Evolutionary conservation across 1,139 yeast genomes (phyloP), one percentile per base, ranked within the genome.

Genomic region (Blastobotrys capitulatus): DNA sequence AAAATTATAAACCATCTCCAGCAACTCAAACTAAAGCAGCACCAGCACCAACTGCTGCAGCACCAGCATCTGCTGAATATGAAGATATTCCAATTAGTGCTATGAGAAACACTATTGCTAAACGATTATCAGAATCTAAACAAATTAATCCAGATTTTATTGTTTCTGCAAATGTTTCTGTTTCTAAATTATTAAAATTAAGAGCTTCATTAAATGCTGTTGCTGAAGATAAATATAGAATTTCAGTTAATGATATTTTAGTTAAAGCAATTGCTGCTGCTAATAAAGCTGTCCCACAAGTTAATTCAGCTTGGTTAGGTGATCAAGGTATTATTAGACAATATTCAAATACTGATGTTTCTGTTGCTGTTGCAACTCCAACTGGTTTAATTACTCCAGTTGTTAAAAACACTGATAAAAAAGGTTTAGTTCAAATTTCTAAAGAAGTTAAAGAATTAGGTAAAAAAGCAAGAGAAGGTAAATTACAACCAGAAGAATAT

Each of bases 361-460:
- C 97, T 27, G 97, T 92, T 54, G 99, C 99, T 42, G 99, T 92
- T 57, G 95, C 98, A 55, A 92, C 98, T 19, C 97, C 97, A 68
- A 81, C 95, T 51, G 99, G 99, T 51, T 79, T 92, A 62, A 84
- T 94, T 69, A 92, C 99, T 46, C 99, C 99, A 59, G 92, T 92
- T 61, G 88, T 92, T 60, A 83, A 80, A 71, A 78, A 83, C 64
- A 96, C 95, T 45, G 87, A 92, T 67, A 63, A 83, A 57, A 87
- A 85, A 77, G 98, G 98, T 41, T 79, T 92, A 56, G 79, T 83
- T 48, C 64, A 81, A 40, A 92, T 92, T 65, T 90, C 97, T 42
- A 70, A 71, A 57, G 89, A 85, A 69, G 80, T 88, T 63, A 92
- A 92, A 77, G 96, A 85, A 62, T 79, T 92, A 62, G 98, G 96